Conservation (phyloP, 2,329 filamentous ascomycete species). For the Monosporascus ibericus region DNA sequence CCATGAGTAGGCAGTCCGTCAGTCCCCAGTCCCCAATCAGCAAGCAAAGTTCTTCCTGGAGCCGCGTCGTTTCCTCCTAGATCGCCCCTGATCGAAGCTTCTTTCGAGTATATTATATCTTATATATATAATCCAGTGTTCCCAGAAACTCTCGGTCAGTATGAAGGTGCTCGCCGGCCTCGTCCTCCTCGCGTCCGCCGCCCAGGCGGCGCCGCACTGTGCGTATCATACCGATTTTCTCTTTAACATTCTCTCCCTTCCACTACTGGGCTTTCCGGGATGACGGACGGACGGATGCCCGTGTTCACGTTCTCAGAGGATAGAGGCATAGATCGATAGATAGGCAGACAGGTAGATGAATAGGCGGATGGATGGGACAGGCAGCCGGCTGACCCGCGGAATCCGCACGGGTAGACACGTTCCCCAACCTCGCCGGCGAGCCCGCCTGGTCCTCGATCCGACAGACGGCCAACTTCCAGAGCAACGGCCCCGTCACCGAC, state of each 20-base stretch:
- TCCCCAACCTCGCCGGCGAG: constrained; percentile 23
- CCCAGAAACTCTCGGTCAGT: constrained; percentile 1
- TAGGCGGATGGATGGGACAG: not conserved
- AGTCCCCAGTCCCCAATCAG: no score
- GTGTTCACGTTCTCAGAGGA: not conserved
- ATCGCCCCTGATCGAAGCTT: no score
- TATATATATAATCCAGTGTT: no score
- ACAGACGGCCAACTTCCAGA: constrained; percentile 38
- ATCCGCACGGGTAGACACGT: constrained; percentile 17
- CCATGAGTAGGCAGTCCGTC: not conserved
- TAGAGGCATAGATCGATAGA: not conserved
- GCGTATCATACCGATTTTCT: constrained; percentile 5
- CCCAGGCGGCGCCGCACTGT: constrained; percentile 23
- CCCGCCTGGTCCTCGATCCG: constrained; percentile 29
- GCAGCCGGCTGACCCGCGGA: not conserved
- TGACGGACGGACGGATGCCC: not conserved
- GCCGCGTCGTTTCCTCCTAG: no score
- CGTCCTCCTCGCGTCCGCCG: constrained; percentile 12
- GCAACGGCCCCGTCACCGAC: constrained; percentile 34
- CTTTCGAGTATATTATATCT: no score
- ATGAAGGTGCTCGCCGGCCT: constrained; percentile 16
- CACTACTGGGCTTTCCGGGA: no score
- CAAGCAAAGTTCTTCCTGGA: no score
- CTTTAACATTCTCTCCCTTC: not conserved
- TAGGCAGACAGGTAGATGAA: not conserved